Evolutionary conservation across 2,329 filamentous ascomycete genomes (phyloP), one percentile per base, ranked within the genome.

Genomic region (Colletotrichum theobromicola): DNA sequence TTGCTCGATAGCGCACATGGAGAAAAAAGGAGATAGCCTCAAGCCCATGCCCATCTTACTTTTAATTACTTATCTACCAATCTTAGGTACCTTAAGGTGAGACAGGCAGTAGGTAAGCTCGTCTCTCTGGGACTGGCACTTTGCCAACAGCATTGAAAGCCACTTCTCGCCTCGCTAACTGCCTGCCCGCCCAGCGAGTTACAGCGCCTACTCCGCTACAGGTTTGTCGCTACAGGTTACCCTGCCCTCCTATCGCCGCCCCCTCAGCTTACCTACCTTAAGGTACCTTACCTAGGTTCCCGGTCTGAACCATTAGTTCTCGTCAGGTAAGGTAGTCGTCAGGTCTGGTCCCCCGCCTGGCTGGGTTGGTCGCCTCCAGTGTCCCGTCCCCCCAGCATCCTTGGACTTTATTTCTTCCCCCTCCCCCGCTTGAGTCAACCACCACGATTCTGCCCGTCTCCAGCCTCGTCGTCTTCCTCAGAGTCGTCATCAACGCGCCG

Each of bases 391-490:
- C 16, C 55, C 55, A 63, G 42, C 62, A 72, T 58, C 72, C 55
- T 37, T 32, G 76, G 46, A 58, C 72, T 53, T 65, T 42, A 70
- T 70, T 69, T 70, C 60, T 66, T 73, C 46, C 67, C 74, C 57
- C 60, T 74, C 76, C 73, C 64, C 64, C 65, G 68, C 67, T 58
- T 73, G n/a, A 21, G 61, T 34, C 30, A n/a, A 65, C 58, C 12
- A 35, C 26, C 37, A n/a, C 35, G 62, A 32, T 9, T n/a, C 34
- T 62, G 15, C 35, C 42, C 28, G 32, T 57, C 53, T 58, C 68
- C 68, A 72, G 68, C 68, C 57, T 72, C 58, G 62, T 62, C 35
- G 37, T 18, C n/a, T n/a, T 24, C 46, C 35, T 30, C 68, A 66
- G 60, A 35, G 26, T 71, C 69, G 61, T 37, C 50, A 53, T 42